These are phyloP conservation scores for Eucalyptus paniculata DNA, from an alignment of 345 rosid genomes.

Conservation along the genomic window DNA sequence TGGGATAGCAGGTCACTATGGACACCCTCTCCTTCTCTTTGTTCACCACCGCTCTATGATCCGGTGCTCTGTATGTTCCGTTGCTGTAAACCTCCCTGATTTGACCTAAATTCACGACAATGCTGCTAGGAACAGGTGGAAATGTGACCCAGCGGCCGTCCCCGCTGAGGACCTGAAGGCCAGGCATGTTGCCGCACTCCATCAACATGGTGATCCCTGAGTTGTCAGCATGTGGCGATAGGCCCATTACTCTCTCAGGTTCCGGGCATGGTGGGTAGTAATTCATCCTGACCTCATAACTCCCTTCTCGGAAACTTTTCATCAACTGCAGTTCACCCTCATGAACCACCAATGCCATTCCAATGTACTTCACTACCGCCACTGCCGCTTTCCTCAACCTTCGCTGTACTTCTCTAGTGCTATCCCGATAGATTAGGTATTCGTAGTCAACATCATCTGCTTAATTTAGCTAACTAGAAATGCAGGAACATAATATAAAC, in stretches of 20 bases:
- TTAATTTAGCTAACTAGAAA: not conserved
- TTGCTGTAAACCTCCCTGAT: constrained; percentile 14
- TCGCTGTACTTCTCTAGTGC: not conserved
- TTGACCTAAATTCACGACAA: constrained; percentile 7
- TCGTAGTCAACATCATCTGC: not conserved
- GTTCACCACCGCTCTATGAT: constrained; percentile 5
- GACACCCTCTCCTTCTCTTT: constrained; percentile 8
- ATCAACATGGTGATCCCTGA: constrained; percentile 4
- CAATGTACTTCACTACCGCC: not conserved
- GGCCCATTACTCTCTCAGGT: not conserved
- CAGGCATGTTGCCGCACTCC: not conserved
- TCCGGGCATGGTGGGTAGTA: constrained; percentile 6
- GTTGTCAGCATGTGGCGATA: not conserved
- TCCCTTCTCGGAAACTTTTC: not conserved
- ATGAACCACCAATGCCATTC: not conserved
- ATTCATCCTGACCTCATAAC: not conserved
- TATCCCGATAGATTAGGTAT: not conserved
- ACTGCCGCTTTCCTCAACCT: constrained; percentile 3
- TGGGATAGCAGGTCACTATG: constrained; percentile 17
- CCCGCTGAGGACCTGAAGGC: not conserved
- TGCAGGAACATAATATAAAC: not conserved
- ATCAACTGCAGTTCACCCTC: not conserved
- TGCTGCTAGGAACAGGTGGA: not conserved
- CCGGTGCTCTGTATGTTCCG: constrained; percentile 2
- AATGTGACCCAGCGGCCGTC: not conserved